Percentiles rank a stretch among this genome's conserved stretches.
Evolutionary conservation across 2,329 filamentous ascomycete species (phyloP).

Genomic region (Fusarium denticulatum): DNA sequence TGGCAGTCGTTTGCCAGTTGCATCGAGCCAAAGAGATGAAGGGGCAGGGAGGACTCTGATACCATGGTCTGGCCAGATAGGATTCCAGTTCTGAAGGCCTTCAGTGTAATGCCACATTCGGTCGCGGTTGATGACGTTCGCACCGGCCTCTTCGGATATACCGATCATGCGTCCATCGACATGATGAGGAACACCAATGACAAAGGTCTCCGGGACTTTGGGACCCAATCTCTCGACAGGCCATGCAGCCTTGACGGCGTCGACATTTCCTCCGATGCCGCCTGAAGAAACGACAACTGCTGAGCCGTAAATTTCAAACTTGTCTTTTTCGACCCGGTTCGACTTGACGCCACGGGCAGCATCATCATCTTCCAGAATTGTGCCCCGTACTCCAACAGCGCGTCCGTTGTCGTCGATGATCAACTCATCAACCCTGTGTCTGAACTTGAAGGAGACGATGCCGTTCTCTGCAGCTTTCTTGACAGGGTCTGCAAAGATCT

Average conservation of each 20-base stretch:
- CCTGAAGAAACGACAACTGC: constrained; percentile 66
- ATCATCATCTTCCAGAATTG: constrained; percentile 62
- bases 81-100: constrained; percentile 69
- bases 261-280: constrained; percentile 70
- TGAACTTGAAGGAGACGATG: constrained; percentile 63
- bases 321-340: constrained; percentile 57
- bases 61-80: constrained; percentile 69
- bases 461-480: constrained; percentile 62
- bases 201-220: constrained; percentile 64
- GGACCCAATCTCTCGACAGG: constrained; percentile 66
- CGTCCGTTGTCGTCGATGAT: constrained; percentile 63
- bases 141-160: constrained; percentile 63
- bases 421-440: constrained; percentile 67
- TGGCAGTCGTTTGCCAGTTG: constrained; percentile 66
- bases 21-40: constrained; percentile 71
- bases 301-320: constrained; percentile 63
- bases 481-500: constrained; percentile 67
- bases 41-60: constrained; percentile 70
- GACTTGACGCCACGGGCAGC: constrained; percentile 62
- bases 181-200: constrained; percentile 69
- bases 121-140: constrained; percentile 67
- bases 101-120: constrained; percentile 76
- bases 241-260: constrained; percentile 67
- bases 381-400: constrained; percentile 63
- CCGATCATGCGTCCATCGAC: constrained; percentile 72